Base-by-base conservation (phyloP, 441 rosid genomes). In the Erysimum cheiri region DNA sequence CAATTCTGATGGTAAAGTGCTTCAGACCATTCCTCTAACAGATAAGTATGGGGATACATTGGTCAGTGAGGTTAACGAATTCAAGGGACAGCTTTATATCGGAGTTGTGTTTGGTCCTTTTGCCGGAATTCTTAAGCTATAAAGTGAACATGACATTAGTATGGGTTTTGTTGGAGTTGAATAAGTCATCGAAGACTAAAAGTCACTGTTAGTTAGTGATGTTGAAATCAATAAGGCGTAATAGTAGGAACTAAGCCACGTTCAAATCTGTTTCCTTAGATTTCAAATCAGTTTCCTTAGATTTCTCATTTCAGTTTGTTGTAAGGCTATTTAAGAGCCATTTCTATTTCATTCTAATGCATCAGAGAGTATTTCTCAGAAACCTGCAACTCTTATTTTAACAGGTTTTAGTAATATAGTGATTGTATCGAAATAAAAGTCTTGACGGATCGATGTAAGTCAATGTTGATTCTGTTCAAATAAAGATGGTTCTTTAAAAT, bases 21-120 rank as follows among this genome's bases (percentile, higher is more conserved):
- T 70, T 65, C 68, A 70, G 60, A 70, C 11, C 6, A 50, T 70
- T 33, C 24, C 53, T 1, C 6, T 76, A 0, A 64, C 59, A 9
- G 72, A 60, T 35, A 60, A 58, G 52, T 52, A 70, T 70, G 76
- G 76, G 0, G 33, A 76, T 59, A 70, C 76, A 43, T 65, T 76
- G 72, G 72, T 76, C 9, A 76, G 76, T 0, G 79, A 70, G 14
- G 79, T 71, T 4, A 76, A 76, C 3, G 76, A 76, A 10, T 70
- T 58, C 32, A 14, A 70, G 10, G 79, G 68, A 31, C 11, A 8
- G 31, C 76, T 76, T 64, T 70, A 76, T 22, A 17, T 76, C 1
- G 79, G 79, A 35, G 36, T 69, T 28, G 17, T 76, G 12, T 64
- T 46, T 59, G 68, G 76, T 11, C 40, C 76, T 28, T 76, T 59